Evolutionary conservation across 139 green algal genomes (phyloP).

Genomic region (Desmodesmus armatus): DNA sequence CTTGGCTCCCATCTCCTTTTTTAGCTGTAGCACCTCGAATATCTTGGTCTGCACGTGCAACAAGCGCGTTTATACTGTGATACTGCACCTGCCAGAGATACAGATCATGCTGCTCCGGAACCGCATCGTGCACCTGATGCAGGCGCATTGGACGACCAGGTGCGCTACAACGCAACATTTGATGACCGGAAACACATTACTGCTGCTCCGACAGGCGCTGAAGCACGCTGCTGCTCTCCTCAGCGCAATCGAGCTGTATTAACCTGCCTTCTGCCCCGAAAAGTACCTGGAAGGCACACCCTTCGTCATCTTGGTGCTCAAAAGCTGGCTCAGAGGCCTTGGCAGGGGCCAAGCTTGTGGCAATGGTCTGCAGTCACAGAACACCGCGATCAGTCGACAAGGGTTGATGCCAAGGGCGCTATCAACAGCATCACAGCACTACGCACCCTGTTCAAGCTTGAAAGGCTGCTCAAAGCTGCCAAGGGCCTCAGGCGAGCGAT

Average conservation of each 20-base stretch:
- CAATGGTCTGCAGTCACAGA: neutral
- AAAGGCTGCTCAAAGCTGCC: neutral
- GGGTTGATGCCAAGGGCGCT: neutral
- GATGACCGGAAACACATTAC: neutral
- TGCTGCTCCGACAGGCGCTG: neutral
- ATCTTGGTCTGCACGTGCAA: slow-evolving; percentile 43
- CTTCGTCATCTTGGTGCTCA: slow-evolving; percentile 38
- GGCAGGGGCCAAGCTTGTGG: neutral
- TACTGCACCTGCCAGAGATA: neutral
- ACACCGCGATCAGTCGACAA: neutral
- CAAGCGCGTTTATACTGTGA: no score
- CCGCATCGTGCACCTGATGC: neutral
- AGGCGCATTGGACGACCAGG: neutral
- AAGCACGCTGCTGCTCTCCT: neutral
- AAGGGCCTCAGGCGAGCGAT: neutral
- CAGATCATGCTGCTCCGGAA: neutral
- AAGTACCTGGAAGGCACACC: slow-evolving; percentile 14
- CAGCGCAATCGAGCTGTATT: neutral
- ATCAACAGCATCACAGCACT: neutral
- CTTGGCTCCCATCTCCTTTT: slow-evolving; percentile 29
- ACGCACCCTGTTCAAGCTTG: neutral
- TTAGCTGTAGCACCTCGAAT: slow-evolving; percentile 28
- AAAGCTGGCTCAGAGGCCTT: slow-evolving; percentile 43
- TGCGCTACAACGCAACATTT: no score
- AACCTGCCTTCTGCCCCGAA: neutral